phyloP scores from a whole-genome alignment of 768 basidiomycete genomes.

The Suillus weaverae region DNA sequence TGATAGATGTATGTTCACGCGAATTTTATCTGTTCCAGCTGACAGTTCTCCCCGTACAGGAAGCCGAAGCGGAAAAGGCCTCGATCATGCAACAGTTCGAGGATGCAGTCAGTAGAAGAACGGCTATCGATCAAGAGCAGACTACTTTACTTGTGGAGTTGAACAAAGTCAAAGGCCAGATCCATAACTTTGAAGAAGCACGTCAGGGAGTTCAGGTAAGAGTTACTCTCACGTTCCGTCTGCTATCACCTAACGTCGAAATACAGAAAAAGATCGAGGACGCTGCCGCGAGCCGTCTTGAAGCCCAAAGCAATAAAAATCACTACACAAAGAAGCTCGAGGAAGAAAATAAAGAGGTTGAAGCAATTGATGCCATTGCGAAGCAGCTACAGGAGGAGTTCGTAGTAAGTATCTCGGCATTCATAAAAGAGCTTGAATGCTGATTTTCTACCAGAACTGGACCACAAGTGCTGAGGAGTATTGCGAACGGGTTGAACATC shows the following conservation, averaged over 20 bases:
- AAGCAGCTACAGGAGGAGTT: conserved; percentile 63
- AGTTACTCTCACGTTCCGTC: not conserved
- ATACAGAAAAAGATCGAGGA: conserved; percentile 49
- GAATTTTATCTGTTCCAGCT: not conserved
- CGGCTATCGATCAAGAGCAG: conserved; percentile 48
- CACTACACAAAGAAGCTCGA: conserved; percentile 55
- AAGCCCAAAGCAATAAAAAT: conserved; percentile 47
- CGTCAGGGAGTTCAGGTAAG: conserved; percentile 47
- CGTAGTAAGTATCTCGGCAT: conserved; percentile 39
- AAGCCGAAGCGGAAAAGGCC: conserved; percentile 53
- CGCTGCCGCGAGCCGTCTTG: conserved; percentile 48
- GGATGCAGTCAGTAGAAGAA: conserved; percentile 45
- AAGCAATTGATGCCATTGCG: conserved; percentile 44
- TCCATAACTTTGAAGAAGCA: conserved; percentile 51
- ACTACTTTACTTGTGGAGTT: conserved; percentile 41
- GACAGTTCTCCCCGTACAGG: conserved; percentile 38
- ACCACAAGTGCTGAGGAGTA: conserved; percentile 60
- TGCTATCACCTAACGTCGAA: conserved; percentile 1
- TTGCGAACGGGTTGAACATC: conserved; percentile 57
- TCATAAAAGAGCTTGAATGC: not conserved
- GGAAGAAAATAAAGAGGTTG: conserved; percentile 47
- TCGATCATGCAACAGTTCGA: conserved; percentile 48
- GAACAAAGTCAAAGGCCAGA: conserved; percentile 47
- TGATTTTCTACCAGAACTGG: conserved; percentile 52
- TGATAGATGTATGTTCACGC: conserved; percentile 46